Evolutionary conservation across 768 basidiomycete genomes (phyloP).

Genomic region (Harrya chromipes): DNA sequence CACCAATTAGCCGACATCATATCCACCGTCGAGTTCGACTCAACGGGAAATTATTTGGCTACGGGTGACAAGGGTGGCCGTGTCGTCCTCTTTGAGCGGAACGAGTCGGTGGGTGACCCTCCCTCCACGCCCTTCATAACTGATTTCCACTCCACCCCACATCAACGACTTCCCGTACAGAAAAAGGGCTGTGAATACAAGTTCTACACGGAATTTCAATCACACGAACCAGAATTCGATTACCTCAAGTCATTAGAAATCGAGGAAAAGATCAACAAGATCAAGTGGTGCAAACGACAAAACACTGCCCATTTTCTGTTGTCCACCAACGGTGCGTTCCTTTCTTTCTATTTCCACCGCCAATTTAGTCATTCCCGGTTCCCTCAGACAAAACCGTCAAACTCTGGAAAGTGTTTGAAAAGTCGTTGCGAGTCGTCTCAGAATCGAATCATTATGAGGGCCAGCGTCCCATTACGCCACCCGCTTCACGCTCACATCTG

Average conservation of each 20-base stretch:
- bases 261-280: constrained; percentile 99
- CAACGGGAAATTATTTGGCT: constrained; percentile 98
- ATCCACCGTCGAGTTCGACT: constrained; percentile 99
- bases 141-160: constrained; percentile 24
- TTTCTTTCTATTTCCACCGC: not conserved
- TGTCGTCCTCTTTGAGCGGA: constrained; percentile 97
- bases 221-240: constrained; percentile 99
- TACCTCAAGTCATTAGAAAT: constrained; percentile 99
- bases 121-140: constrained; percentile 13
- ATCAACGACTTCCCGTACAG: constrained; percentile 40
- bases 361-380: constrained; percentile 1
- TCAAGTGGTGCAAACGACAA: constrained; percentile 99
- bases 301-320: constrained; percentile 96
- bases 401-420: constrained; percentile 99
- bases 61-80: constrained; percentile 99
- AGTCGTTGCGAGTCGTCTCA: constrained; percentile 90
- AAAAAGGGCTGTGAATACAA: constrained; percentile 99
- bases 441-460: constrained; percentile 94
- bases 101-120: constrained; percentile 75
- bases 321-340: constrained; percentile 84
- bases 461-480: constrained; percentile 65
- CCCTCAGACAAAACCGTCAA: constrained; percentile 97
- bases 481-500: constrained; percentile 55
- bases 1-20: constrained; percentile 92
- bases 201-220: constrained; percentile 99